Base-by-base conservation (phyloP, 495 filamentous ascomycete genomes). In the Aspergillus indologenus region DNA sequence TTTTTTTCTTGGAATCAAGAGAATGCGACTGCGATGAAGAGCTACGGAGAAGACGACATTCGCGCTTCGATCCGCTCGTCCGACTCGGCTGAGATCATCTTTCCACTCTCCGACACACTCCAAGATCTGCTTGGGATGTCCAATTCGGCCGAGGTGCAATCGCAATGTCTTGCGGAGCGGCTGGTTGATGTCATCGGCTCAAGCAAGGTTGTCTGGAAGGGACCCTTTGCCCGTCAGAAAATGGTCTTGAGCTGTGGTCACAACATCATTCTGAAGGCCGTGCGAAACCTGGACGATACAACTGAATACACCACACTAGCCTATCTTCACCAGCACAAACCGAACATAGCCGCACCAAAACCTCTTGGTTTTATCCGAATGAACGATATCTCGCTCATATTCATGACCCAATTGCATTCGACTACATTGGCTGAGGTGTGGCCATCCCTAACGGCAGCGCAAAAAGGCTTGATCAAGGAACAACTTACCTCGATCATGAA, bases 401-500 rank as follows among this genome's bases (percentile, higher is more conserved):
- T 51, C 29, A 57, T 57, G 46, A 57, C 45, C 34, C 40, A 40
- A 18, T 15, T 50, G 55, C 45, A 45, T 20, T 23, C 45, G 4
- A n/a, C 40, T 19, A 57, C 45, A 1, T 20, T 57, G 9, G 44
- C 55, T n/a, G 42, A 50, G 49, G 8, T 50, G 11, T 57, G 46
- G 55, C 29, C 18, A 18, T 43, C 55, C 15, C 20, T 57, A 20
- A 21, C 23, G 15, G n/a, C 20, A 47, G 18, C 9, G 23, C 62
- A 65, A 45, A 65, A 65, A 49, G 20, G 20, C 1, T 57, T 52
- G 7, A 47, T 61, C 45, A 26, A 49, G 23, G 47, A 58, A 24
- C 59, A 61, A 44, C 56, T 59, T 17, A 48, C 49, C 43, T 45
- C 50, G 14, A 64, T 64, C 43, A 44, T 64, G 22, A 40, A 21